phyloP scores from a whole-genome alignment of 192 early-diverging fungal species.

The Irineochytrium annulatum region DNA sequence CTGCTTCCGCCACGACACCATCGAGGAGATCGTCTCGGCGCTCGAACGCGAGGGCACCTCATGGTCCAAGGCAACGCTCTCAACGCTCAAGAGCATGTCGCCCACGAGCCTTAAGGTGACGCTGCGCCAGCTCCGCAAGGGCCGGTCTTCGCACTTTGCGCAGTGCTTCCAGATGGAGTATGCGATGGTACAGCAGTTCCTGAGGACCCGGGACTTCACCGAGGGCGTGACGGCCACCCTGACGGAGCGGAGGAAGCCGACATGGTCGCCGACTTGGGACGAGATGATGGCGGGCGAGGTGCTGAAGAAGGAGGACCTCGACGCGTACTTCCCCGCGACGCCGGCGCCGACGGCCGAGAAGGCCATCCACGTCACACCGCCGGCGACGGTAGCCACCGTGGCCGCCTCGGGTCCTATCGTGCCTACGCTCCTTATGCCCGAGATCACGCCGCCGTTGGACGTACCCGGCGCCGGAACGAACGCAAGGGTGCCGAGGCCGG shows the following conservation, averaged over 20 bases:
- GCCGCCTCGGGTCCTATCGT: too few relatives aligned
- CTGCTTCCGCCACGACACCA: slow-evolving; percentile 76
- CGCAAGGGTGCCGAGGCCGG: slow-evolving; percentile 1
- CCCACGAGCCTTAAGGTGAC: slow-evolving; percentile 89
- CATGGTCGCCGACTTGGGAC: slow-evolving; percentile 68
- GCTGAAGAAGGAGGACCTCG: too few relatives aligned
- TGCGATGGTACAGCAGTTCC: slow-evolving; percentile 69
- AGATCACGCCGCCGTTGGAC: too few relatives aligned
- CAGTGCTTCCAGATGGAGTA: slow-evolving; percentile 87
- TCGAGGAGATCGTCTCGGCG: slow-evolving; percentile 81
- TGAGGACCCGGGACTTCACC: slow-evolving; percentile 74
- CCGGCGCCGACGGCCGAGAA: too few relatives aligned
- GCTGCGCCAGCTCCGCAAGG: slow-evolving; percentile 74
- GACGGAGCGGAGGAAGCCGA: slow-evolving; percentile 62
- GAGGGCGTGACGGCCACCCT: slow-evolving; percentile 84
- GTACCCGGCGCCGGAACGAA: slow-evolving; percentile 2
- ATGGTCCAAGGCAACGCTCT: slow-evolving; percentile 70
- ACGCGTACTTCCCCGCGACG: too few relatives aligned
- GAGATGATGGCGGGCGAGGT: too few relatives aligned
- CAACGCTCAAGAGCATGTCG: slow-evolving; percentile 61
- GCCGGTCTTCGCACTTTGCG: slow-evolving; percentile 61
- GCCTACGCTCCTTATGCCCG: too few relatives aligned
- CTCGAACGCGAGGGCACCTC: slow-evolving; percentile 62
- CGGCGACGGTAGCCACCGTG: too few relatives aligned
- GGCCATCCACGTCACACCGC: too few relatives aligned